Conservation (phyloP, 768 basidiomycete species). For the Serendipita vermifera region DNA sequence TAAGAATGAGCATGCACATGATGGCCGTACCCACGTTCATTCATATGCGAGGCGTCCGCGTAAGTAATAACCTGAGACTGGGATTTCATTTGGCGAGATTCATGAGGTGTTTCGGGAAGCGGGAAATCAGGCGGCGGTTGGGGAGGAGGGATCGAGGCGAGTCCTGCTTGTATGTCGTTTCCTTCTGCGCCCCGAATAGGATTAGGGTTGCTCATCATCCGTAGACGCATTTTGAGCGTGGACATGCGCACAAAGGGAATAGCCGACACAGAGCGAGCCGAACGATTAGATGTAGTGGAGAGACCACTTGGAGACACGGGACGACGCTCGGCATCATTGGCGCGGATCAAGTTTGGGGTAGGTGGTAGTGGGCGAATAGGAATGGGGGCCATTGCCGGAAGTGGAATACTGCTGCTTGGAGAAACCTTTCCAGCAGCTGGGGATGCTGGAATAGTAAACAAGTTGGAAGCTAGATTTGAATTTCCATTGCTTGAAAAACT, state of each 20-base stretch:
- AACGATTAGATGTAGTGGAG: neutral
- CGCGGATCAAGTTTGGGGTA: conserved; percentile 12
- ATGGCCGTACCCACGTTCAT: too few species aligned
- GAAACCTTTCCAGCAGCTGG: conserved; percentile 26
- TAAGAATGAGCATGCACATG: too few species aligned
- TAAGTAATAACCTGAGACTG: too few species aligned
- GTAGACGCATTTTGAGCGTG: conserved; percentile 50
- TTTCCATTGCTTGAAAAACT: conserved; percentile 30
- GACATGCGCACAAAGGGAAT: conserved; percentile 13
- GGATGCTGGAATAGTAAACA: conserved; percentile 35
- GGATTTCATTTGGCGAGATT: neutral
- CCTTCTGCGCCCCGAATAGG: too few species aligned
- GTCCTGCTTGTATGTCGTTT: neutral
- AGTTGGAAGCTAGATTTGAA: conserved; percentile 18
- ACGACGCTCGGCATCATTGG: neutral
- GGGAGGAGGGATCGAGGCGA: neutral
- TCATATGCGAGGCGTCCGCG: too few species aligned
- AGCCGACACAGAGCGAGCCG: conserved; percentile 20
- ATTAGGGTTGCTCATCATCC: conserved; percentile 40
- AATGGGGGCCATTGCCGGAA: conserved; percentile 29
- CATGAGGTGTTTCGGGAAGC: neutral
- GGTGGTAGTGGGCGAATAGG: conserved; percentile 32
- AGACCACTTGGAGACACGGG: neutral
- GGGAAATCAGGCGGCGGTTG: conserved; percentile 29
- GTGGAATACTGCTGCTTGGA: conserved; percentile 10